These are phyloP conservation scores for Beauveria rudraprayagi DNA, from an alignment of 2,329 filamentous ascomycete genomes.

Conservation along the genomic window DNA sequence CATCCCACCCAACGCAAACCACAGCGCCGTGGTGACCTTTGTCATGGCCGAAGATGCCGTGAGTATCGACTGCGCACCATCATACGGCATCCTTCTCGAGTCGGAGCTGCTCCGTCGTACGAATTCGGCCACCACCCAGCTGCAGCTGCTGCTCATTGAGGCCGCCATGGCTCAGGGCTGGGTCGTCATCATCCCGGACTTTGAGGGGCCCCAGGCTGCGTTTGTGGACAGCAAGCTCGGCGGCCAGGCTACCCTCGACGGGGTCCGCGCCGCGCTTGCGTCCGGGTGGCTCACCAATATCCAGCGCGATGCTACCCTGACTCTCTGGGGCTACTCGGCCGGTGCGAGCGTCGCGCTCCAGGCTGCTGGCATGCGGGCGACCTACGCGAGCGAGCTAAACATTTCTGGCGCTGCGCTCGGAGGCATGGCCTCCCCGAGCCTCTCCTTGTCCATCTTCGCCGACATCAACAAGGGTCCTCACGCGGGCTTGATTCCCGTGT, in stretches of 20 bases:
- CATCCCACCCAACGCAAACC: slow-evolving; percentile 19
- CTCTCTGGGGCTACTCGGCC: neutral
- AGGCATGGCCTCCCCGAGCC: neutral
- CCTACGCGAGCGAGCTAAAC: neutral
- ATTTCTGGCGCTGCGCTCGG: neutral
- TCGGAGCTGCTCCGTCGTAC: slow-evolving; percentile 23
- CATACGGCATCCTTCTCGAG: neutral
- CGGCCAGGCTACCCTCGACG: neutral
- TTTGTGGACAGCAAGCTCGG: neutral
- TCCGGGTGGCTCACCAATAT: neutral
- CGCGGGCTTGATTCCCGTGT: too few species aligned
- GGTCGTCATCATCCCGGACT: slow-evolving; percentile 14
- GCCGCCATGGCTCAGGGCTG: neutral
- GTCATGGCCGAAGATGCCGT: slow-evolving; percentile 29
- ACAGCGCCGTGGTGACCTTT: slow-evolving; percentile 26
- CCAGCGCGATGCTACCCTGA: neutral
- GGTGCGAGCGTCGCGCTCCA: neutral
- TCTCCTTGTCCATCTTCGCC: too few species aligned
- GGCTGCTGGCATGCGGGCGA: neutral
- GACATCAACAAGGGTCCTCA: too few species aligned
- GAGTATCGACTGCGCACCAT: slow-evolving; percentile 21
- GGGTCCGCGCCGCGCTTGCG: neutral
- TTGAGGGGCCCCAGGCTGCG: neutral
- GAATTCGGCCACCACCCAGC: slow-evolving; percentile 19
- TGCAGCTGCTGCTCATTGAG: neutral